Base-by-base conservation (phyloP, 2,329 filamentous ascomycete species). In the Lecanicillium sp. region DNA sequence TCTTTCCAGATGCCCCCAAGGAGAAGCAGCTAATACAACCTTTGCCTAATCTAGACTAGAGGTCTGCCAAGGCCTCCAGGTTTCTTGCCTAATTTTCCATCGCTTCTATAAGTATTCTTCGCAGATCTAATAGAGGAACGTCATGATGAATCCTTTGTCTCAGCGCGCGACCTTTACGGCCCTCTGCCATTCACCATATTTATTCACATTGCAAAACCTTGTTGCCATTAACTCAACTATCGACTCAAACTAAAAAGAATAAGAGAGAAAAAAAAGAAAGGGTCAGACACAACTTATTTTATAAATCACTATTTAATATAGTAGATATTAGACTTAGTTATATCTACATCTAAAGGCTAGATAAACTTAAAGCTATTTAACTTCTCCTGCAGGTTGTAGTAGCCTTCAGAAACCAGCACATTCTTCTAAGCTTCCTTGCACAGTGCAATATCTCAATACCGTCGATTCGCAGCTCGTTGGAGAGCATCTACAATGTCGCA, bases 51-150 rank as follows among this genome's bases (percentile, higher is more conserved):
- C n/a, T n/a, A n/a, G n/a, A n/a, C n/a, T n/a, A n/a, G n/a, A n/a
- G n/a, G n/a, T n/a, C n/a, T n/a, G n/a, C n/a, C n/a, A n/a, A n/a
- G n/a, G n/a, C n/a, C n/a, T n/a, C n/a, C n/a, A n/a, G n/a, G n/a
- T n/a, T n/a, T n/a, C n/a, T n/a, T n/a, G n/a, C n/a, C n/a, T n/a
- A n/a, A n/a, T 36, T 31, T 38, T 44, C 17, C 31, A 31, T 14
- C 41, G 35, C 13, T 29, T 36, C 32, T 37, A 17, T 3, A 52
- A n/a, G 22, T 44, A 53, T 17, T 33, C 46, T 36, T 49, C 33
- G 32, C 36, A 53, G 33, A 51, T 54, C 46, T 33, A 53, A 32
- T 45, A 15, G 5, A 54, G 45, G 42, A 54, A 53, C 3, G 33
- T 45, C 36, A 54, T 53, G 17, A 53, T 52, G 14, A 33, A 44